Conservation (phyloP, 148 eudicot species). For the Heliosperma pusillum region DNA sequence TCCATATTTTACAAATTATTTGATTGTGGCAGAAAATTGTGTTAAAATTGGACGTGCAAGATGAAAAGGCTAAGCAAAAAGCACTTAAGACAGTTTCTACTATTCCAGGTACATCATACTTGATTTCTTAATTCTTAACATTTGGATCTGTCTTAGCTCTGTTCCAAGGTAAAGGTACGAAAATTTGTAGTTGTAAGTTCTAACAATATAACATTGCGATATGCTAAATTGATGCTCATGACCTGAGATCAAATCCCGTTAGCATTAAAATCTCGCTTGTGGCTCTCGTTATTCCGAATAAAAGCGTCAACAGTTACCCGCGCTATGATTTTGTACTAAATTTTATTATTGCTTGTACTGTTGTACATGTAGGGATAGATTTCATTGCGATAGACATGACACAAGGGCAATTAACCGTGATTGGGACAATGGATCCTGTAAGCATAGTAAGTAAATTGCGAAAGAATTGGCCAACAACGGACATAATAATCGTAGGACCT, state of each 20-base stretch:
- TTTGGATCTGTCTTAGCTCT: no score
- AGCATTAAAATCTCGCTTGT: no score
- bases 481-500: constrained; percentile 48
- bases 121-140: background rate
- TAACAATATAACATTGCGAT: no score
- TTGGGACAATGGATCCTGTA: constrained; percentile 51
- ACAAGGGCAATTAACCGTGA: constrained; percentile 40
- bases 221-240: background rate
- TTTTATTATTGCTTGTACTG: no score
- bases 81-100: background rate
- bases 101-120: background rate
- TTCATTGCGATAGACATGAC: constrained; percentile 50
- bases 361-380: constrained; percentile 41
- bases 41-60: background rate
- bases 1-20: no score
- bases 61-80: background rate
- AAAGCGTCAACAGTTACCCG: no score
- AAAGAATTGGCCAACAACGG: constrained; percentile 43
- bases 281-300: no score
- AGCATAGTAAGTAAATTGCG: constrained; percentile 45
- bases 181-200: no score
- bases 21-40: background rate
- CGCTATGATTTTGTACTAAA: no score
- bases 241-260: background rate
- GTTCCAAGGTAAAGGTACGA: no score